Evolutionary conservation across 192 early-diverging fungal genomes (phyloP).

Genomic region (Rhizoclosmatium sp.): DNA sequence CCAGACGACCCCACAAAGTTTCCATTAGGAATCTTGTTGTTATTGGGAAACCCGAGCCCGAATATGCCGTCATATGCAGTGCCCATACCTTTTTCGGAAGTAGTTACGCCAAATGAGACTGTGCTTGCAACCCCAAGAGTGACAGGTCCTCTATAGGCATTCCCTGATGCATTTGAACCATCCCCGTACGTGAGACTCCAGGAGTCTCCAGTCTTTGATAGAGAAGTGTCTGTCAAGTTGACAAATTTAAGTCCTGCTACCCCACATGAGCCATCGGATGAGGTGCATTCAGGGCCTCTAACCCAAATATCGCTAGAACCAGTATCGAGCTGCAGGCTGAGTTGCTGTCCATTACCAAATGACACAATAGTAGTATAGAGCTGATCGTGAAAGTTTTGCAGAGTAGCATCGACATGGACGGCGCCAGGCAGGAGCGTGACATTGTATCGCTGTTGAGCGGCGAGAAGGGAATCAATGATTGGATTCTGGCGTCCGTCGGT

Average conservation of each 20-base stretch:
- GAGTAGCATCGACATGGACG: neutral
- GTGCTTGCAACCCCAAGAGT: conserved; percentile 48
- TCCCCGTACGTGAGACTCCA: conserved; percentile 4
- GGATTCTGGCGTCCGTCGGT: too few relatives aligned
- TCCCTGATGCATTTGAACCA: conserved; percentile 19
- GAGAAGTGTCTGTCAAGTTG: conserved; percentile 3
- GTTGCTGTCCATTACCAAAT: neutral
- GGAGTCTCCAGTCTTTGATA: conserved; percentile 8
- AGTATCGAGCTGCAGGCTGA: conserved; percentile 45
- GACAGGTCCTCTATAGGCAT: conserved; percentile 51
- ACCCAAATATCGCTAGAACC: conserved; percentile 44
- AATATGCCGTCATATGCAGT: too few relatives aligned
- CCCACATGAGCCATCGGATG: conserved; percentile 5
- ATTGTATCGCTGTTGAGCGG: too few relatives aligned
- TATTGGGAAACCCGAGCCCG: too few relatives aligned
- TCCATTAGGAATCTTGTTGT: too few relatives aligned
- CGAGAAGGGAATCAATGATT: too few relatives aligned
- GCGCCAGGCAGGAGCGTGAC: too few relatives aligned
- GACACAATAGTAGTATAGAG: neutral
- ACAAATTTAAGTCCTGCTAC: neutral
- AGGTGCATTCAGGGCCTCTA: conserved; percentile 36
- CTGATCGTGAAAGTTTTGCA: neutral
- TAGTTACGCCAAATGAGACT: conserved; percentile 39
- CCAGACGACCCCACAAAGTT: too few relatives aligned
- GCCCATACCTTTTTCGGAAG: too few relatives aligned